These are phyloP conservation scores for Scedosporium boydii DNA, from an alignment of 2,329 filamentous ascomycete species.

Conservation along the genomic window DNA sequence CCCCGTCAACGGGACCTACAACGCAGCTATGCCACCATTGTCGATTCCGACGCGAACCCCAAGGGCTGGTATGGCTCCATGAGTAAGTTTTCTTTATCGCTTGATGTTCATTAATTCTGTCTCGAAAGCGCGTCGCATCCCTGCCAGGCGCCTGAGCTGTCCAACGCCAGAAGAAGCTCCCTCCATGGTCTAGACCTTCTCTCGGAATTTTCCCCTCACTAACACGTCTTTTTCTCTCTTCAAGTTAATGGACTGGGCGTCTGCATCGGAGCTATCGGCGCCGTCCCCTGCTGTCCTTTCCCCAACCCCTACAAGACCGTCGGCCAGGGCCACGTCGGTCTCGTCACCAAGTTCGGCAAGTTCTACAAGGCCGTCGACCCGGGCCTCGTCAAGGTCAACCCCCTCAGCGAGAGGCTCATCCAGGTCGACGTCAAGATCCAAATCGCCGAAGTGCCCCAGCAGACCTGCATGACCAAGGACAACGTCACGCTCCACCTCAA, in stretches of 20 bases:
- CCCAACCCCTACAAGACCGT: slow-evolving; percentile 96
- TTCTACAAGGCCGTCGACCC: slow-evolving; percentile 96
- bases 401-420: slow-evolving; percentile 78
- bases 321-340: slow-evolving; percentile 83
- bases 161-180: not conserved
- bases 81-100: slow-evolving; percentile 43
- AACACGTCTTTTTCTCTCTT: not conserved
- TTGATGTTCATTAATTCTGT: not conserved
- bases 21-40: slow-evolving; percentile 61
- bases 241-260: slow-evolving; percentile 64
- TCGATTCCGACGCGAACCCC: slow-evolving; percentile 55
- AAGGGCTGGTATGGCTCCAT: slow-evolving; percentile 87
- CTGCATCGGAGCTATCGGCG: slow-evolving; percentile 68
- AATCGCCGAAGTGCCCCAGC: slow-evolving; percentile 91
- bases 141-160: not conserved
- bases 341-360: slow-evolving; percentile 89
- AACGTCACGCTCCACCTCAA: slow-evolving; percentile 92
- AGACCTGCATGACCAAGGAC: slow-evolving; percentile 99
- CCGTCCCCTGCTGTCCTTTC: slow-evolving; percentile 84
- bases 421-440: slow-evolving; percentile 99
- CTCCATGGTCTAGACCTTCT: not conserved
- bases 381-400: slow-evolving; percentile 95
- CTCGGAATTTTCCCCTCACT: not conserved
- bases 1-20: slow-evolving; percentile 78
- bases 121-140: not conserved